Evolutionary conservation across 1,284 basidiomycete genomes (phyloP), one percentile per base, ranked within the genome.

Genomic region (Naganishia sp.): DNA sequence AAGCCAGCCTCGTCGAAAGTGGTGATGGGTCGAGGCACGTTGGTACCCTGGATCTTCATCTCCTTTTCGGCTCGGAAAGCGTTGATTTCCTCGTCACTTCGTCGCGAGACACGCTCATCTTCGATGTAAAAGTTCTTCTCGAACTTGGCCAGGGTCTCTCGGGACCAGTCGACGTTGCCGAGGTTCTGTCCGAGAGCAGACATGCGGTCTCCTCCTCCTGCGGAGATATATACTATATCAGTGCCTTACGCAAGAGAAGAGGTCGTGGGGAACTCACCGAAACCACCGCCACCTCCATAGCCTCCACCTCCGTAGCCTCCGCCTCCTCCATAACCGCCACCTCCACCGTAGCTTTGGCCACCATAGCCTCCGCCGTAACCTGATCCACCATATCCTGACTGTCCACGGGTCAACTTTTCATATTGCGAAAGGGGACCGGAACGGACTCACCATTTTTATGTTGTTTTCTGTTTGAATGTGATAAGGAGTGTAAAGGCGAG

Each of bases 1-100:
- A 94, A 95, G 66, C 91, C 94, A 72, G 89, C 87, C 82, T 99
- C 95, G 65, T 97, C 93, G 76, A 99, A 99, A 51, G 87, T 86
- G 63, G 88, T 87, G 70, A 99, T 88, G 46, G 95, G 95, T 76
- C 92, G 86, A 56, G 96, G 95, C 23, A 99, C 86, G 75, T 86
- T 84, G 65, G 85, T 86, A 42, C 96, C 96, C 84, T 93, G 90
- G 70, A 96, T 87, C 88, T 94, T 76, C 81, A 99, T 98, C 80
- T 96, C 90, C 81, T 97, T 94, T 60, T 74, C 72, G 58, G 85
- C 84, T 67, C 91, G 85, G 82, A 94, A 98, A 65, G 92, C 92
- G 68, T 91, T 87, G 53, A 98, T 85, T 74, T 99, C 95, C 56
- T 86, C 83, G 17, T 97, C 93, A 66, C 84, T 86, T 70, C 90